These are phyloP conservation scores for Exsudoporus floridanus DNA, from an alignment of 1,284 basidiomycete genomes.

Conservation along the genomic window DNA sequence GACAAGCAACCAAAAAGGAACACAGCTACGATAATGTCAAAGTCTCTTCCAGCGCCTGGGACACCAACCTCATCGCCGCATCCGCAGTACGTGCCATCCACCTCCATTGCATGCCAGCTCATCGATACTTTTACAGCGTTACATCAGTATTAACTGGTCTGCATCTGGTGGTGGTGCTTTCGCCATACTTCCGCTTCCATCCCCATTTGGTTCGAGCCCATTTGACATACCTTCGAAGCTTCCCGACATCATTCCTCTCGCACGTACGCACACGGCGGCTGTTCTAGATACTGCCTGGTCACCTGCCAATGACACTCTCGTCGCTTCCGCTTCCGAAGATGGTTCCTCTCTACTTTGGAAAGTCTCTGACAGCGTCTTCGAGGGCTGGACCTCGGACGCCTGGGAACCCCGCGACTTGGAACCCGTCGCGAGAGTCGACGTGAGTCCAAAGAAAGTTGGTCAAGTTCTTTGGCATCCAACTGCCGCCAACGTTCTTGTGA, in stretches of 20 bases:
- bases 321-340: slow-evolving; percentile 92
- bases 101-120: not conserved
- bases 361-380: slow-evolving; percentile 68
- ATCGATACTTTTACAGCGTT: slow-evolving; percentile 53
- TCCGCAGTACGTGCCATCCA: slow-evolving; percentile 56
- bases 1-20: slow-evolving; percentile 82
- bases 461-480: slow-evolving; percentile 96
- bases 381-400: slow-evolving; percentile 83
- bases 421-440: slow-evolving; percentile 75
- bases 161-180: slow-evolving; percentile 95
- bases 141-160: slow-evolving; percentile 93
- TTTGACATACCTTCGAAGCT: slow-evolving; percentile 72
- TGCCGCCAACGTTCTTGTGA: slow-evolving; percentile 83
- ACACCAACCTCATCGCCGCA: slow-evolving; percentile 92
- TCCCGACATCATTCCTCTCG: slow-evolving; percentile 90
- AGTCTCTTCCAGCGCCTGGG: slow-evolving; percentile 88
- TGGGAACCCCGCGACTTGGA: slow-evolving; percentile 85
- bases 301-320: slow-evolving; percentile 88
- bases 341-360: slow-evolving; percentile 92
- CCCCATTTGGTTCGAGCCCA: slow-evolving; percentile 61
- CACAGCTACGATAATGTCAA: slow-evolving; percentile 89
- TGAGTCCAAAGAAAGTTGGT: slow-evolving; percentile 83
- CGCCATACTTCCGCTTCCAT: slow-evolving; percentile 83
- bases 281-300: slow-evolving; percentile 98
- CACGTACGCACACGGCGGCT: slow-evolving; percentile 79